Base-by-base conservation (phyloP, 2,329 filamentous ascomycete genomes). In the Fusarium pseudograminearum region DNA sequence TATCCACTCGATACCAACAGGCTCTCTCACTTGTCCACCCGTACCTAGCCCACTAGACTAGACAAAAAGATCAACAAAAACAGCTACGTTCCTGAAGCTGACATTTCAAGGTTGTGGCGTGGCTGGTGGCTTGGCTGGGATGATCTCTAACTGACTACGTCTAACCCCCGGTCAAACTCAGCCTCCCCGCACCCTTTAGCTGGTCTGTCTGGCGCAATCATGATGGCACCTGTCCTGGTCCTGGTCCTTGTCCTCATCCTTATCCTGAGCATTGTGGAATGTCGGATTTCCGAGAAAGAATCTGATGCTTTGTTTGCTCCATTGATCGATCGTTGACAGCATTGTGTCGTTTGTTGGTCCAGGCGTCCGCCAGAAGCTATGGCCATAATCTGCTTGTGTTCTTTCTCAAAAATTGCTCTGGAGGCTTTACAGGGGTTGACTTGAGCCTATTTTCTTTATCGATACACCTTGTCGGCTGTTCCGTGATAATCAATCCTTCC, bases 51-150 rank as follows among this genome's bases (percentile, higher is more conserved):
- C 28, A 11, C 28, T 30, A 30, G 28, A 11, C 33, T 51, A 40
- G 20, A 46, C 45, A 51, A 34, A 26, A 40, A 30, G 38, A 64
- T 64, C 44, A 58, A 34, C 51, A 34, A 45, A 42, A 57, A 38
- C 42, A 45, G 38, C 59, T 58, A 64, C 42, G 59, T 48, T 20
- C 46, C 26, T 48, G 15, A 65, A 54, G 34, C 46, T 65, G 54
- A 61, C 54, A 34, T 67, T 63, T 52, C 58, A 48, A 42, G 58
- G 48, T 57, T 46, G 22, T 60, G 47, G 62, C 57, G 67, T 70
- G 67, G 63, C 63, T 70, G 67, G 64, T 59, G 58, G 64, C 64
- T 67, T 58, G 60, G 65, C 58, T 42, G 34, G 28, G 33, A 31
- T 51, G 48, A 51, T 51, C 48, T 36, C 33, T 40, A 28, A 51